Conservation (phyloP, 2,329 filamentous ascomycete genomes). For the Fonsecaea monophora region DNA sequence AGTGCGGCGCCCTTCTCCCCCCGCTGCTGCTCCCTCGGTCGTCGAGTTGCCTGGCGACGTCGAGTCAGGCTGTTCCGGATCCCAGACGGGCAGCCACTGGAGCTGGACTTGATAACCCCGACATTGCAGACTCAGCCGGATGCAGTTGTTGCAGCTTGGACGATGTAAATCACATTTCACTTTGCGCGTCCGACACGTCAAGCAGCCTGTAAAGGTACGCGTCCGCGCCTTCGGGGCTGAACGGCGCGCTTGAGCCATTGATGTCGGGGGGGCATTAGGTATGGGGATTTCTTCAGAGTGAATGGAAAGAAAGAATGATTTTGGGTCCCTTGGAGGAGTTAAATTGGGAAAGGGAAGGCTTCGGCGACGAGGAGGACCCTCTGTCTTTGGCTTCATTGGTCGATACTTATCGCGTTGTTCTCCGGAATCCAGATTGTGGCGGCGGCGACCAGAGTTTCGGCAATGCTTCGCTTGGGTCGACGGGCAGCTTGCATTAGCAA, state of each 20-base stretch:
- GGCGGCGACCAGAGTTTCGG: not conserved
- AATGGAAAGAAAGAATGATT: too few species aligned
- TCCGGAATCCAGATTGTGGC: not conserved
- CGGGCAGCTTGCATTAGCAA: not conserved
- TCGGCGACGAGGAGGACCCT: conserved; percentile 10
- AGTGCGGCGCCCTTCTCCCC: conserved; percentile 8
- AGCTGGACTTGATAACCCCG: conserved; percentile 18
- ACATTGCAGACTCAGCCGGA: conserved; percentile 7
- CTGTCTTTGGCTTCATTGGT: conserved; percentile 1
- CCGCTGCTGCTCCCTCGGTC: not conserved
- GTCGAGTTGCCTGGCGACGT: conserved; percentile 2
- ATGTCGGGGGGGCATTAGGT: not conserved
- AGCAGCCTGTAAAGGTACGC: conserved; percentile 20
- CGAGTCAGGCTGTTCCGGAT: conserved; percentile 13
- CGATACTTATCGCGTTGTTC: conserved; percentile 1
- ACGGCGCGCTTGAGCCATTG: not conserved
- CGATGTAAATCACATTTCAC: conserved; percentile 19
- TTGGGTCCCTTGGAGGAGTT: not conserved
- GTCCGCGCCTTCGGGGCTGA: conserved; percentile 11
- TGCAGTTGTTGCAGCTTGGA: conserved; percentile 18
- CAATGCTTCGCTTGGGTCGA: not conserved
- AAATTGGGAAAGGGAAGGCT: conserved; percentile 13
- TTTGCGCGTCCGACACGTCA: conserved; percentile 14
- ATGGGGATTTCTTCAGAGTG: not conserved
- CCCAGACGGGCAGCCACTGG: conserved; percentile 16